These are phyloP conservation scores for Chaetomium strumarium DNA, from an alignment of 2,329 filamentous ascomycete genomes.

Conservation along the genomic window DNA sequence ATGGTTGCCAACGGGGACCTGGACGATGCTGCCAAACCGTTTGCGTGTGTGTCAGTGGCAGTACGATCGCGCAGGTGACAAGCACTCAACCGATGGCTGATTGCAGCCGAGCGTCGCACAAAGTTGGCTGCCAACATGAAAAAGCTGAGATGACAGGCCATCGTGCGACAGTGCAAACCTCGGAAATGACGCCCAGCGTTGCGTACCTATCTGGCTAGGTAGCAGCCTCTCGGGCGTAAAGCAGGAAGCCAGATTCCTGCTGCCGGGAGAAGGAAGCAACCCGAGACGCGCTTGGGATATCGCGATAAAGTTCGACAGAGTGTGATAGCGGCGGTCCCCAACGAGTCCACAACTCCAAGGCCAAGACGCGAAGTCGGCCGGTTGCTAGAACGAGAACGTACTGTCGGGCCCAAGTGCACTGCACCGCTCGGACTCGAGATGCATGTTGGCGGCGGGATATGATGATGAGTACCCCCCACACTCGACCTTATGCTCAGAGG, in stretches of 20 bases:
- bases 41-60: constrained; percentile 5
- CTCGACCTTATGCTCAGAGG: background rate
- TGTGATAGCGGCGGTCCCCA: too few relatives aligned
- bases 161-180: background rate
- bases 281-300: background rate
- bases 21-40: background rate
- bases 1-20: too few relatives aligned
- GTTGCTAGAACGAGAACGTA: too few relatives aligned
- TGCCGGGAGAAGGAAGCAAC: background rate
- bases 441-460: too few relatives aligned
- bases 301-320: too few relatives aligned
- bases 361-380: too few relatives aligned
- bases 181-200: background rate
- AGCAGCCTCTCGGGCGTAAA: background rate
- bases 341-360: too few relatives aligned
- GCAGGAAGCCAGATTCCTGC: background rate
- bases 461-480: too few relatives aligned
- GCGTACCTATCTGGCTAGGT: too few relatives aligned
- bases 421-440: too few relatives aligned
- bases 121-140: constrained; percentile 11
- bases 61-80: constrained; percentile 16
- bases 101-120: constrained; percentile 10
- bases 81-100: background rate
- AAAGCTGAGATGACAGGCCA: background rate
- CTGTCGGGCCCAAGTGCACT: too few relatives aligned